These are phyloP conservation scores for Neonectria ditissima DNA, from an alignment of 2,329 filamentous ascomycete genomes.

Conservation along the genomic window DNA sequence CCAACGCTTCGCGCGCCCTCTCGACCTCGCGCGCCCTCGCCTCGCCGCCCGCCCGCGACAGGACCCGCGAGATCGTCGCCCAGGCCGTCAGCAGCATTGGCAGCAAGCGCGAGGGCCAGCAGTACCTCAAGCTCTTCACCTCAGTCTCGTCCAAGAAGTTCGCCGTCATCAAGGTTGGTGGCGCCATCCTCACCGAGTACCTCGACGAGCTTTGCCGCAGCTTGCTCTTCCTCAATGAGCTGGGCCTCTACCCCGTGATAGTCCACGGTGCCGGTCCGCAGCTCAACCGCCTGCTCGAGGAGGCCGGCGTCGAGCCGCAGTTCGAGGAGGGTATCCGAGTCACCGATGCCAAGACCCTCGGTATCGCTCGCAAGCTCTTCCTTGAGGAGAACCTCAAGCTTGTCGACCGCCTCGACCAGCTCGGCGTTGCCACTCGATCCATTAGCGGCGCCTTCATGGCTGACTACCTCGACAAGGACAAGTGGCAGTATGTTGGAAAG, in stretches of 20 bases:
- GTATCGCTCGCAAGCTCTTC: constrained; percentile 91
- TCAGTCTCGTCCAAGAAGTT: constrained; percentile 97
- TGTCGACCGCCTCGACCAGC: constrained; percentile 87
- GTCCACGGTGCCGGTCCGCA: constrained; percentile 96
- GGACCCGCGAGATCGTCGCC: constrained; percentile 52
- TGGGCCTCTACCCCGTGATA: constrained; percentile 93
- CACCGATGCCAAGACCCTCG: constrained; percentile 94
- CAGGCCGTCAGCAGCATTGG: constrained; percentile 91
- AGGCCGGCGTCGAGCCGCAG: constrained; percentile 91
- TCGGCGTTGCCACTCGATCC: constrained; percentile 89
- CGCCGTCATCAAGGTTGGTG: constrained; percentile 97
- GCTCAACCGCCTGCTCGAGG: constrained; percentile 90
- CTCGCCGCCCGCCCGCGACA: constrained; percentile 41
- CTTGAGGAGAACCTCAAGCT: constrained; percentile 85
- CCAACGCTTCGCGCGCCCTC: constrained; percentile 43
- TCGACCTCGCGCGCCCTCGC: constrained; percentile 39
- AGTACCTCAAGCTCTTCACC: constrained; percentile 97
- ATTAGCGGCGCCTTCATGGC: constrained; percentile 93
- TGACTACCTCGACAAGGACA: constrained; percentile 95
- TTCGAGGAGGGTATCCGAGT: constrained; percentile 97
- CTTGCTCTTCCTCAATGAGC: constrained; percentile 91
- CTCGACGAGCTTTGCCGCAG: constrained; percentile 91
- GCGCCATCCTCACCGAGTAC: constrained; percentile 94
- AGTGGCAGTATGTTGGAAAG: constrained; percentile 95
- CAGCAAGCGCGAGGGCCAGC: constrained; percentile 94